Percentiles rank a stretch among this genome's conserved stretches.
phyloP scores from a whole-genome alignment of 257 asterid genomes.

The Petunia axillaris region DNA sequence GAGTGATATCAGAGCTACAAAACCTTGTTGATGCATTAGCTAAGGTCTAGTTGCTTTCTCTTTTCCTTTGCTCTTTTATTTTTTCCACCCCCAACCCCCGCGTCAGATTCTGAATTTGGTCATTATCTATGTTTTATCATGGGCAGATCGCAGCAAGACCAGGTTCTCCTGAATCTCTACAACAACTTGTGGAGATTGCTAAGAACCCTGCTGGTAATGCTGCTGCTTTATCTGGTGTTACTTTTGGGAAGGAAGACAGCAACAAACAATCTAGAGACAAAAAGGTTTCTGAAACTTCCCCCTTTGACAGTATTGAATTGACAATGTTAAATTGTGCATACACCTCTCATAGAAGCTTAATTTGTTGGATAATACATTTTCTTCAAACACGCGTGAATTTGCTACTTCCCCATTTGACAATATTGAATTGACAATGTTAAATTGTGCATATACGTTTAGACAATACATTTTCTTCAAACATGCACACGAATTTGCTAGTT shows the following conservation, averaged over 20 bases:
- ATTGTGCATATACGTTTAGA: too few relatives aligned
- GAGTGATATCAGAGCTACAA: slow-evolving; percentile 82
- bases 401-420: too few relatives aligned
- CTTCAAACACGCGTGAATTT: neutral
- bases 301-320: neutral
- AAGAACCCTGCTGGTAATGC: slow-evolving; percentile 70
- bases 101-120: neutral
- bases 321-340: neutral
- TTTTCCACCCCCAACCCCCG: neutral
- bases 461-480: too few relatives aligned
- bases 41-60: slow-evolving; percentile 52
- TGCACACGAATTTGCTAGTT: too few relatives aligned
- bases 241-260: slow-evolving; percentile 68
- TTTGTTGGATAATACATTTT: neutral
- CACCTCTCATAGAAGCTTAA: neutral
- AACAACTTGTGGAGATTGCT: slow-evolving; percentile 89
- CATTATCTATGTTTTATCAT: slow-evolving; percentile 10
- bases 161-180: slow-evolving; percentile 94
- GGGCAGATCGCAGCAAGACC: slow-evolving; percentile 95
- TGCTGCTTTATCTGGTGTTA: slow-evolving; percentile 51
- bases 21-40: slow-evolving; percentile 91
- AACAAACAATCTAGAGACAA: slow-evolving; percentile 63
- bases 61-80: slow-evolving; percentile 23
- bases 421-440: too few relatives aligned
- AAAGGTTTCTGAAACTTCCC: slow-evolving; percentile 51